Base-by-base conservation (phyloP, 768 basidiomycete species). In the Amanita molliuscula region DNA sequence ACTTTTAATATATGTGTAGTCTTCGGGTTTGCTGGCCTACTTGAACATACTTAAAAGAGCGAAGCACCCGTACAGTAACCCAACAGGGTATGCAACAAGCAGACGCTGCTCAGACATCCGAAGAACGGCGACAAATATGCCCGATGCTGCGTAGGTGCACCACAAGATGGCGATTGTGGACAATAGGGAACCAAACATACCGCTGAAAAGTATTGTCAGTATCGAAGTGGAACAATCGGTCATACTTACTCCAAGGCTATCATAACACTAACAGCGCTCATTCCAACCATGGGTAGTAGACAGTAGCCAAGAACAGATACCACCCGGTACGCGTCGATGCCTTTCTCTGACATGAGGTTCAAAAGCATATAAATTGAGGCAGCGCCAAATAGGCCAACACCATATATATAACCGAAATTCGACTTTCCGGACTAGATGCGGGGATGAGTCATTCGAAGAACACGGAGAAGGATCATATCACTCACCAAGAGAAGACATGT, bases 381-480 rank as follows among this genome's bases (percentile, higher is more conserved):
- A 6, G 87, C 91, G 47, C 96, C 96, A 58, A 98, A 79, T n/a
- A 97, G 78, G 47, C 88, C 95, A 55, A 99, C 89, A 33, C 95
- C 96, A 64, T 99, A 99, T 52, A 98, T 98, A 65, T 97, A 98
- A 44, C 89, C 92, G 66, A 99, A 99, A 63, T 98, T 96, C 3
- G 90, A 88, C 72, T 96, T 97, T 52, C 96, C 96, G 5, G 95
- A 96, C 96, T 99, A 56, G 26, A 40, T 44, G 52, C 11, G 51
- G 54, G 15, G 57, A 53, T 50, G n/a, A 56, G 44, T 13, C 29
- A 18, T 9, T 15, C 34, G 28, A 36, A 53, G 23, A n/a, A n/a
- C n/a, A 5, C 4, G 31, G 26, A 29, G 21, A 35, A 43, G n/a
- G n/a, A n/a, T n/a, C n/a, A 13, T 26, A 41, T 34, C 20, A 80